A percentile compares a stretch with the other conserved stretches of the same genome.
Evolutionary conservation across 2,329 filamentous ascomycete genomes (phyloP).

Genomic region (Stemphylium vesicarium): DNA sequence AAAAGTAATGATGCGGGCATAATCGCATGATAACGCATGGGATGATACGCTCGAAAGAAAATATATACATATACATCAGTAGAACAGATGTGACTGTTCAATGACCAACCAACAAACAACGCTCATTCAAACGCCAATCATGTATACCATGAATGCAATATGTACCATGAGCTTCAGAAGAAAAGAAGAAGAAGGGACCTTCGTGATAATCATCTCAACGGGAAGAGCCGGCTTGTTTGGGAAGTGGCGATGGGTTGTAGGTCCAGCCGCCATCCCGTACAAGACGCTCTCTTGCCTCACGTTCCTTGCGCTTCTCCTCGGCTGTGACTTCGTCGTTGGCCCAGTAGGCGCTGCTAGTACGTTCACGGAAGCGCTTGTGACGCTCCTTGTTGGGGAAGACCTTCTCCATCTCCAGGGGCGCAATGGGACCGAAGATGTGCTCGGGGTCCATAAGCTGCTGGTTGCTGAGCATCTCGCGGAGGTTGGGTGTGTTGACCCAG

Average conservation of each 20-base stretch:
- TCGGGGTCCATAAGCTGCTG: constrained; percentile 89
- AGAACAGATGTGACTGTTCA: too few relatives aligned
- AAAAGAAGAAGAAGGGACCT: too few relatives aligned
- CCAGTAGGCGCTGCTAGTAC: constrained; percentile 97
- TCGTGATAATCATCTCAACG: constrained; percentile 7
- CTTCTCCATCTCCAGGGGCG: constrained; percentile 91
- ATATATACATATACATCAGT: too few relatives aligned
- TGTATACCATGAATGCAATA: too few relatives aligned
- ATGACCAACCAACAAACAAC: too few relatives aligned
- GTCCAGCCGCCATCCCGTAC: constrained; percentile 83
- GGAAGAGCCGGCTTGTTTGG: constrained; percentile 25
- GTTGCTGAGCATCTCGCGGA: constrained; percentile 74
- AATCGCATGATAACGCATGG: too few relatives aligned
- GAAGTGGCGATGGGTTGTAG: constrained; percentile 44
- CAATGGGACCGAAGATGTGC: constrained; percentile 86
- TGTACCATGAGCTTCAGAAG: too few relatives aligned
- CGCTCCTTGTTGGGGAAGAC: constrained; percentile 82
- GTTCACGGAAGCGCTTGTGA: constrained; percentile 84
- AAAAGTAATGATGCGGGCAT: too few relatives aligned
- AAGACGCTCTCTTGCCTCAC: constrained; percentile 78
- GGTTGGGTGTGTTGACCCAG: constrained; percentile 88
- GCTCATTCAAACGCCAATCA: too few relatives aligned
- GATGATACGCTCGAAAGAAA: too few relatives aligned
- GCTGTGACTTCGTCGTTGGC: constrained; percentile 82
- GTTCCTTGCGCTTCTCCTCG: constrained; percentile 82